phyloP scores from a whole-genome alignment of 75 land plant species.

The Azolla pinnata region DNA sequence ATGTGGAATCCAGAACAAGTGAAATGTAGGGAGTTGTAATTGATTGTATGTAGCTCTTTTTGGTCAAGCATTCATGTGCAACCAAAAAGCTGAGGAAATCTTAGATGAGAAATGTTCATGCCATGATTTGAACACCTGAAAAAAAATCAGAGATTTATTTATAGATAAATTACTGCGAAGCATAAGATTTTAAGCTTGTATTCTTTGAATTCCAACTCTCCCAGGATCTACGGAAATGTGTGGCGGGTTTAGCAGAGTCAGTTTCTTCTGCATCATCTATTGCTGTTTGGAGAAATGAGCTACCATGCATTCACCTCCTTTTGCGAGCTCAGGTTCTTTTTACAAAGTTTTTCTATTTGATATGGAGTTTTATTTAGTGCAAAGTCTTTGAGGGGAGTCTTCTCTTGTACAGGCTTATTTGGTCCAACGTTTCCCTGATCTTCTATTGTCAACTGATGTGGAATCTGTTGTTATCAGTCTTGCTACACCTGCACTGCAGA shows the following conservation, averaged over 20 bases:
- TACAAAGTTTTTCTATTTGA: no score
- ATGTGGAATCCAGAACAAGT: no score
- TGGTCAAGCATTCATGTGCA: no score
- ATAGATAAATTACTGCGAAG: no score
- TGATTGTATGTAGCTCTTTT: no score
- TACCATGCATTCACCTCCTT: conserved; percentile 26
- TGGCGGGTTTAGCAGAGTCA: conserved; percentile 9
- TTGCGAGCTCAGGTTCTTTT: conserved; percentile 35
- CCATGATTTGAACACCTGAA: no score
- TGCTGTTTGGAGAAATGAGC: conserved; percentile 27
- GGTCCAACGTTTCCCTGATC: conserved; percentile 29
- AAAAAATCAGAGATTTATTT: no score
- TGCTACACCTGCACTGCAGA: conserved; percentile 31
- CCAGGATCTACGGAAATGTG: conserved; percentile 25
- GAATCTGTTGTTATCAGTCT: conserved; percentile 28
- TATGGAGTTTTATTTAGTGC: background rate
- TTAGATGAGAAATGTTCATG: no score
- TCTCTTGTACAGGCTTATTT: conserved; percentile 27
- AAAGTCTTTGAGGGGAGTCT: conserved; percentile 4
- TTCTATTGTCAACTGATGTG: conserved; percentile 27
- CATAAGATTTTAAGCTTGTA: no score
- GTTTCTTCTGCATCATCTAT: conserved; percentile 8
- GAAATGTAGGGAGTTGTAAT: no score
- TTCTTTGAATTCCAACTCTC: no score
- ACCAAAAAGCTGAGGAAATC: no score